phyloP scores from a whole-genome alignment of 257 asterid genomes.

The Buddleja alternifolia region DNA sequence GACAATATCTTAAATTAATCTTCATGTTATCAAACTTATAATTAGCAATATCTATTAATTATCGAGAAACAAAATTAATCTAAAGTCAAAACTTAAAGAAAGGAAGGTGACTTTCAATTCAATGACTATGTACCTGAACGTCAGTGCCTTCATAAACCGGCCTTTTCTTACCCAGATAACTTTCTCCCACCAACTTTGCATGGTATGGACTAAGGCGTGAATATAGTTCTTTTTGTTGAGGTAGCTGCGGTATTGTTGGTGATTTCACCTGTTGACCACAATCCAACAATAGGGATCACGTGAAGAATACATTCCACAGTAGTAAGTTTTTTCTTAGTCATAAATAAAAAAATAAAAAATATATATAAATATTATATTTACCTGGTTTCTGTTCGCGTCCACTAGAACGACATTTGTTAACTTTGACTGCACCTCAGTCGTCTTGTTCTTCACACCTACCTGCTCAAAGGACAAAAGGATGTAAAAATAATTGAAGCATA shows the following conservation, averaged over 20 bases:
- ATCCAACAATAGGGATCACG: slow-evolving; percentile 27
- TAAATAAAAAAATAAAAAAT: background rate
- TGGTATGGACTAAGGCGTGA: slow-evolving; percentile 75
- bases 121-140: slow-evolving; percentile 58
- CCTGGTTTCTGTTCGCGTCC: slow-evolving; percentile 95
- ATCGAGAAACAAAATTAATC: slow-evolving; percentile 6
- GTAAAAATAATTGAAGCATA: background rate
- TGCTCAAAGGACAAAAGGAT: slow-evolving; percentile 44
- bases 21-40: background rate
- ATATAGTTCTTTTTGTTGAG: slow-evolving; percentile 76
- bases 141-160: slow-evolving; percentile 89
- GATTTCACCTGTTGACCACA: slow-evolving; percentile 71
- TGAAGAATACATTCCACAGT: slow-evolving; percentile 15
- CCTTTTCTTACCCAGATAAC: slow-evolving; percentile 87
- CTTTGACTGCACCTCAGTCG: slow-evolving; percentile 86
- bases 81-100: background rate
- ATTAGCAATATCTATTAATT: background rate
- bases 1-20: background rate
- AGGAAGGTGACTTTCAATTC: slow-evolving; percentile 1
- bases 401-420: slow-evolving; percentile 72
- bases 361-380: slow-evolving; percentile 29
- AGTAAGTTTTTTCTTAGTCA: background rate
- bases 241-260: slow-evolving; percentile 80
- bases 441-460: slow-evolving; percentile 94
- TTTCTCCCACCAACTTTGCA: slow-evolving; percentile 92